These are phyloP conservation scores for Boletus edulis DNA, from an alignment of 768 basidiomycete genomes.

Conservation along the genomic window DNA sequence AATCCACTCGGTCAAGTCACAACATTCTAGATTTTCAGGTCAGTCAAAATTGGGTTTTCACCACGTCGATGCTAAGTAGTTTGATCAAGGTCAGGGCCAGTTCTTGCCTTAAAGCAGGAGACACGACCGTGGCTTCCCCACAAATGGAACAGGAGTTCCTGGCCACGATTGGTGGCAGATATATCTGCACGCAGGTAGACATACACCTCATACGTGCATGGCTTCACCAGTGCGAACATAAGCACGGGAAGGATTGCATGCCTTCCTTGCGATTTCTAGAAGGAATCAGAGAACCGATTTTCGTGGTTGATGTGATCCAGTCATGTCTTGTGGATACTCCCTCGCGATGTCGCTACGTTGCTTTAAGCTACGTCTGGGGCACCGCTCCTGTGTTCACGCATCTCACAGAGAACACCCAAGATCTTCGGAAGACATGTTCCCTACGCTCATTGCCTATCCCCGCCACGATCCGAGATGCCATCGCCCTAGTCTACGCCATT, in stretches of 20 bases:
- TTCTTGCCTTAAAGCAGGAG: no score
- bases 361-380: slow-evolving; percentile 5
- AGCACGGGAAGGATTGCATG: slow-evolving; percentile 8
- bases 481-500: slow-evolving; percentile 14
- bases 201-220: slow-evolving; percentile 5
- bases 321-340: slow-evolving; percentile 14
- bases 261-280: background rate
- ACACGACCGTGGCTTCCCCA: no score
- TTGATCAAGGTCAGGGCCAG: no score
- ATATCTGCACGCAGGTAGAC: no score
- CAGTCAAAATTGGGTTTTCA: no score
- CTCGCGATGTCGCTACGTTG: slow-evolving; percentile 22
- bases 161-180: no score
- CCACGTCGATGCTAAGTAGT: no score
- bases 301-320: slow-evolving; percentile 15
- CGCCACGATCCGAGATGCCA: slow-evolving; percentile 23
- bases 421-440: background rate
- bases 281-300: background rate
- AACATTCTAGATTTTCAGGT: no score
- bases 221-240: slow-evolving; percentile 8
- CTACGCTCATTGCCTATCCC: slow-evolving; percentile 8
- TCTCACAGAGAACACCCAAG: slow-evolving; percentile 1
- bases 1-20: no score
- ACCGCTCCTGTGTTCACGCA: slow-evolving; percentile 6
- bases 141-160: no score